Evolutionary conservation across 2,329 filamentous ascomycete species (phyloP), one percentile per base, ranked within the genome.

Genomic region (Trichoderma pleuroti): DNA sequence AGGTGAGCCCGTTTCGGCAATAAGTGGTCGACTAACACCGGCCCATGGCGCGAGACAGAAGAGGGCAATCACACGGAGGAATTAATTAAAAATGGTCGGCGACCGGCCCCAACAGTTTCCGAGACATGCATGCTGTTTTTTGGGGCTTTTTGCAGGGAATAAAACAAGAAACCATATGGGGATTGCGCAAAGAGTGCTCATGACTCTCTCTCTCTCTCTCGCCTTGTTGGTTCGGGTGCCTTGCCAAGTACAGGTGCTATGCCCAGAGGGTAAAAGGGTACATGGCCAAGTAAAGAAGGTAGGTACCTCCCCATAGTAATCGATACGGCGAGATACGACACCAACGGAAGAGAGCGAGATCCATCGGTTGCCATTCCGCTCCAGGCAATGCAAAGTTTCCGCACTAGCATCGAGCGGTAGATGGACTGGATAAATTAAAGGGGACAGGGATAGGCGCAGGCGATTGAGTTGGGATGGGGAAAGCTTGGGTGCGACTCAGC

Each of bases 341-440:
- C 39, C 30, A 26, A 46, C 30, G 52, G 18, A 67, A 30, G 11
- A 39, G 64, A 36, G 52, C 52, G 24, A 67, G 64, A 67, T 67
- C 64, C 36, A 63, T 61, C 60, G 34, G 36, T 30, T 36, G 65
- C 36, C 32, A 62, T 64, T 70, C 60, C 60, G 68, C 68, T 61
- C 60, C 63, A 68, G 36, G 42, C 39, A 68, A 68, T 61, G 36
- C 66, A 52, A 49, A 49, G 28, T 49, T 59, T 61, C 68, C 49
- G 60, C 68, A 70, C 68, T 70, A 70, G 60, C 60, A 70, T 64
- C 59, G 68, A 63, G n/a, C 68, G 68, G 60, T 65, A 70, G 59
- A 62, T 69, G 67, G 42, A 52, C 59, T 69, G 59, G 59, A 54
- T 61, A 69, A 69, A 69, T 54, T 54, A 69, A 69, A 62, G 59